Percentiles rank a stretch among this genome's conserved stretches.
These are phyloP conservation scores for Metschnikowia reukaufii DNA, from an alignment of 805 yeast genomes.

Conservation along the genomic window DNA sequence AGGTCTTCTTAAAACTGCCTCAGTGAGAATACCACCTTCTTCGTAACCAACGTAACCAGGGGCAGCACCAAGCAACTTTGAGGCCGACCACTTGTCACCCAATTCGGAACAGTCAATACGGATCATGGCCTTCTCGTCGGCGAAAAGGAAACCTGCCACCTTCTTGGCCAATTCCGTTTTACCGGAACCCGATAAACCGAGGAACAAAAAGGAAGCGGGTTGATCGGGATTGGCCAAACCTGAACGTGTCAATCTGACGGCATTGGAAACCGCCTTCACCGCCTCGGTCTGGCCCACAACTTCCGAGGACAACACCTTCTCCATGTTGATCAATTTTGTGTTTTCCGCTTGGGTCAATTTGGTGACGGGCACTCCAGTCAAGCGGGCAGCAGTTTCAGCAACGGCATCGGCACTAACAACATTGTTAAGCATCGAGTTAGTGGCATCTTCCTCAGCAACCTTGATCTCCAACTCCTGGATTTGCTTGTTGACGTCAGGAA, in stretches of 20 bases:
- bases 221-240: slow-evolving; percentile 96
- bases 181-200: slow-evolving; percentile 97
- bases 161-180: slow-evolving; percentile 97
- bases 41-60: slow-evolving; percentile 95
- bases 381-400: slow-evolving; percentile 94
- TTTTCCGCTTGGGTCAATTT: slow-evolving; percentile 96
- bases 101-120: slow-evolving; percentile 97
- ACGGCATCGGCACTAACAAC: slow-evolving; percentile 88
- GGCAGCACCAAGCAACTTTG: slow-evolving; percentile 94
- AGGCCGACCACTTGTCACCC: slow-evolving; percentile 92
- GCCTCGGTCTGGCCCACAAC: slow-evolving; percentile 98
- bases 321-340: slow-evolving; percentile 92
- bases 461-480: slow-evolving; percentile 72
- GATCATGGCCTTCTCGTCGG: slow-evolving; percentile 95
- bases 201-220: slow-evolving; percentile 91
- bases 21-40: slow-evolving; percentile 95
- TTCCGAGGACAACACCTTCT: slow-evolving; percentile 70
- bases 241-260: slow-evolving; percentile 88
- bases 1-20: slow-evolving; percentile 86
- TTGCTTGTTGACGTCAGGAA: slow-evolving; percentile 82
- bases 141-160: slow-evolving; percentile 91
- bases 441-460: slow-evolving; percentile 74
- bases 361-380: slow-evolving; percentile 95
- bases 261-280: slow-evolving; percentile 93
- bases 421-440: slow-evolving; percentile 73